Base-by-base conservation (phyloP, 1,284 basidiomycete genomes). In the Psilocybe mexicana region DNA sequence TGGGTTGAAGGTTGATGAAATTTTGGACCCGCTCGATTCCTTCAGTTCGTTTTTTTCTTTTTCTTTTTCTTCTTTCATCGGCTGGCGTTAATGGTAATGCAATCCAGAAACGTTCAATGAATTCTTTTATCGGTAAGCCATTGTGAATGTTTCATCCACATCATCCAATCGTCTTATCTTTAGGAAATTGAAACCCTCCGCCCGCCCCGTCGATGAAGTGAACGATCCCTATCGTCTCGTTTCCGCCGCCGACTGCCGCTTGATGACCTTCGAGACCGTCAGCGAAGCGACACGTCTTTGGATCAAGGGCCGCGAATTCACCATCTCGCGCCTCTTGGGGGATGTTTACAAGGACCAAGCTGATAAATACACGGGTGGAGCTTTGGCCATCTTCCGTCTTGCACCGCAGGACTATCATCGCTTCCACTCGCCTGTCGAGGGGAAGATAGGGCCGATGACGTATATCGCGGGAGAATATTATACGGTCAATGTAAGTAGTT, bases 301-400 rank as follows among this genome's bases (percentile, higher is more conserved):
- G 96, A 97, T 99, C 76, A 99, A 99, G 70, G 97, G 96, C 0
- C 86, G 94, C 25, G 94, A 97, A 65, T 98, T 98, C 69, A 89
- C 86, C 0, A 81, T 98, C 1, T 79, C 76, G 1, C 81, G 88
- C 1, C 78, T 99, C 42, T 81, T 99, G 0, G 96, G 96, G 0
- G 88, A 92, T 6, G 76, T 76, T 6, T 94, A 94, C 71, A 84
- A 84, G 58, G 77, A 81, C 24, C 82, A 90, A 55, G 82, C 82
- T 1, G 84, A 88, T 1, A 79, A 80, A 36, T 98, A 91, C 69
- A 75, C 80, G 3, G 90, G 91, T 11, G 96, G 95, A 2, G 85
- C 87, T 1, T 69, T 92, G 48, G 90, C 83, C 2, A 96, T 97
- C 61, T 97, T 97, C 76, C 81, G 94, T 42, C 79, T 98, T n/a